Evolutionary conservation across 371 early-diverging fungal genomes (phyloP), one percentile per base, ranked within the genome.

Genomic region (Dentiscutata heterogama): DNA sequence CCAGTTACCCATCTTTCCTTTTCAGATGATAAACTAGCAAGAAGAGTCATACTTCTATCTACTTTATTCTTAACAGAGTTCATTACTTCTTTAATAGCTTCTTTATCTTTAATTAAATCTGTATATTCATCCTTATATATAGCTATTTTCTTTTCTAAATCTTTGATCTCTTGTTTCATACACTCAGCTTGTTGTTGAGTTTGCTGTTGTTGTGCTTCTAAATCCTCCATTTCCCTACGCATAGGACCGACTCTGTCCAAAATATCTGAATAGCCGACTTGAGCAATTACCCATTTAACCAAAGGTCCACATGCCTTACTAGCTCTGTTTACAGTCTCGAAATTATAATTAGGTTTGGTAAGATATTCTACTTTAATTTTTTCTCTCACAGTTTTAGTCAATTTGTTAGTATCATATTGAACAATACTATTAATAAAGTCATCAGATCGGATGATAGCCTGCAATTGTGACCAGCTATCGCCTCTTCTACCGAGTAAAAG

Each of bases 231-330:
- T 88, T 99, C 99, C 39, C 94, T 89, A 82, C 99, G 96, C 74
- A 99, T 91, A 35, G 99, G 99, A 13, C 97, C 99, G 53, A 99
- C 95, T 73, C 93, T 91, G 85, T 97, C 96, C 63, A 99, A 86
- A 74, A 99, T 99, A 78, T 94, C 93, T 10, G 97, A 92, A 84
- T 94, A 99, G 82, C 93, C 93, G 46, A 98, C 96, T 88, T 99
- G 99, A 22, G 99, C 99, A 82, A 93, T 92, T 3, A 97, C 98
- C 99, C 99, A 99, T 85, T 96, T 93, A 76, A 96, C 98, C 31
- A 99, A 87, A 20, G 99, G 98, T 39, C 99, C 99, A 87, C 99
- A 99, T 0, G 99, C 99, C 87, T 97, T 97, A 85, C 96, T 95
- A n/a, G 99, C 99, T 80, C 97, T 96, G 87, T 97, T 97, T 46